phyloP scores from a whole-genome alignment of 2,329 filamentous ascomycete species.

The Phoma sp. region DNA sequence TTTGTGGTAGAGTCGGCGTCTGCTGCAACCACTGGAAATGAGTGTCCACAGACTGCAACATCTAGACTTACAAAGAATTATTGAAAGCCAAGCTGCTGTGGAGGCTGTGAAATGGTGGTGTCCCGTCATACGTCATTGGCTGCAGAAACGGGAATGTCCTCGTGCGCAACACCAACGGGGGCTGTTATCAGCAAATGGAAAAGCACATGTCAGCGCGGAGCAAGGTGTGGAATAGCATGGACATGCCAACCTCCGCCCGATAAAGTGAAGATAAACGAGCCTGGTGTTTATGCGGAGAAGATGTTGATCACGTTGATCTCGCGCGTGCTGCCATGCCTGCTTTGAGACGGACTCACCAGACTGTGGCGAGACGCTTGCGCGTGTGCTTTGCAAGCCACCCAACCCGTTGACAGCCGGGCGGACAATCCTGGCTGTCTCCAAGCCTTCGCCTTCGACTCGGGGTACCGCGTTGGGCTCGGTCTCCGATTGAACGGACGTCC shows the following conservation, averaged over 20 bases:
- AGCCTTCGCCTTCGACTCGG: slow-evolving; percentile 9
- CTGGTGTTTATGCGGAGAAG: slow-evolving; percentile 15
- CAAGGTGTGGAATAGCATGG: slow-evolving; percentile 6
- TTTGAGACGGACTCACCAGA: slow-evolving; percentile 17
- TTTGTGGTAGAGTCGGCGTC: slow-evolving; percentile 7
- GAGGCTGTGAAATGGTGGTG: slow-evolving; percentile 20
- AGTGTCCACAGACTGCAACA: slow-evolving; percentile 8
- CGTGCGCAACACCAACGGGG: slow-evolving; percentile 19
- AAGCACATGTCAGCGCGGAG: slow-evolving; percentile 5
- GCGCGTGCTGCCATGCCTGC: slow-evolving; percentile 5
- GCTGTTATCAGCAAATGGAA: slow-evolving; percentile 1
- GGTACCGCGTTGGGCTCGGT: slow-evolving; percentile 9
- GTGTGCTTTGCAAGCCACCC: slow-evolving; percentile 23
- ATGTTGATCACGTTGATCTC: slow-evolving; percentile 26
- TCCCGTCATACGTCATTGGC: slow-evolving; percentile 35
- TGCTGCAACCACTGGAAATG: slow-evolving; percentile 13
- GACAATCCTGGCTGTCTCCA: slow-evolving; percentile 6
- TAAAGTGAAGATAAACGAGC: slow-evolving; percentile 7
- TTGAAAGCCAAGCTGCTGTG: slow-evolving; percentile 11
- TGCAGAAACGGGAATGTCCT: slow-evolving; percentile 11
- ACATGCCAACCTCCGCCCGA: slow-evolving; percentile 1
- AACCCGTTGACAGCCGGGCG: slow-evolving; percentile 5
- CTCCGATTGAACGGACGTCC: slow-evolving; percentile 13
- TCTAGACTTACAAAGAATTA: slow-evolving; percentile 7
- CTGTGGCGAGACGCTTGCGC: slow-evolving; percentile 36